Conservation (phyloP, 2,329 filamentous ascomycete genomes). For the Pseudogymnoascus sp. region DNA sequence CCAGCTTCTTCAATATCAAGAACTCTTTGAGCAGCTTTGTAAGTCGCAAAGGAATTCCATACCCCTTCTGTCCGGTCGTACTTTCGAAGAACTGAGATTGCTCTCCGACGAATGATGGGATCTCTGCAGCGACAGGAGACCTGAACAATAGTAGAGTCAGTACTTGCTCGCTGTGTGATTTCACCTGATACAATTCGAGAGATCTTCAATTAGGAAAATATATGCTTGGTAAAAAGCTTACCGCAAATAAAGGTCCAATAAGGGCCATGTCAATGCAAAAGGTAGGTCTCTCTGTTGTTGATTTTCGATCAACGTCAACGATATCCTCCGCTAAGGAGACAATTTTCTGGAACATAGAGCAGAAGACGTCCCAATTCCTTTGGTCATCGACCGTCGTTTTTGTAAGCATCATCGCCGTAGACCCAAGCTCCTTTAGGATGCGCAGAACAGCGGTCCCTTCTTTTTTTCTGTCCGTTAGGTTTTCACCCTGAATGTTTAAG, state of each 20-base stretch:
- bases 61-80: constrained; percentile 58
- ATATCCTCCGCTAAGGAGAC: constrained; percentile 11
- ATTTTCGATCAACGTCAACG: constrained; percentile 9
- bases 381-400: background rate
- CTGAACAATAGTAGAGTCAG: constrained; percentile 54
- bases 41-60: constrained; percentile 42
- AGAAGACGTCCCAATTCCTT: background rate
- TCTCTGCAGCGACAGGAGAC: constrained; percentile 57
- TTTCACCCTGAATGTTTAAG: background rate
- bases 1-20: constrained; percentile 2
- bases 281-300: background rate
- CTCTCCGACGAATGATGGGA: constrained; percentile 46
- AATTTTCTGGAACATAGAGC: background rate
- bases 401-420: background rate
- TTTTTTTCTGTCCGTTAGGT: background rate
- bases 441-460: background rate
- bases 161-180: constrained; percentile 27
- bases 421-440: background rate
- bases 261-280: background rate
- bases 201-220: background rate
- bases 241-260: background rate
- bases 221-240: background rate
- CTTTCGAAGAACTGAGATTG: constrained; percentile 51
- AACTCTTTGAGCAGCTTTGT: background rate
- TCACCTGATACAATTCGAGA: background rate